Evolutionary conservation across 495 filamentous ascomycete genomes (phyloP).

Genomic region (Aspergillus biplanus): DNA sequence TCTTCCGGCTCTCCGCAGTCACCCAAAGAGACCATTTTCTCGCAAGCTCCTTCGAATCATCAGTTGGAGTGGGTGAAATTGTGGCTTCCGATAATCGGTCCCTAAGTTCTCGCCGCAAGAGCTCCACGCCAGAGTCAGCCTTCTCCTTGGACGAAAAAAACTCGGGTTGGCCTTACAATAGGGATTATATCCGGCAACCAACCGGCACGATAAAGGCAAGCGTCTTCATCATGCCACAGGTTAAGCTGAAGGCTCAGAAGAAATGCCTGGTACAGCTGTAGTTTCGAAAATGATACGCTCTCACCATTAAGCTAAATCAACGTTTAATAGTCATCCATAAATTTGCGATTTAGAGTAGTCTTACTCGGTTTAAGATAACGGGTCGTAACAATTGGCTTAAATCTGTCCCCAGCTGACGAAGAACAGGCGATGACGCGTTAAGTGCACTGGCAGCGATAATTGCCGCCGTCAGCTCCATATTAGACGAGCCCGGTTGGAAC

Average conservation of each 20-base stretch:
- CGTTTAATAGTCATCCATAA: background rate
- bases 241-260: background rate
- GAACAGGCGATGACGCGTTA: background rate
- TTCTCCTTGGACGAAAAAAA: no score
- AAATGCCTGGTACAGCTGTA: background rate
- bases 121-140: background rate
- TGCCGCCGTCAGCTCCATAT: background rate
- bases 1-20: background rate
- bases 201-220: background rate
- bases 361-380: background rate
- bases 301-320: background rate
- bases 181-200: background rate
- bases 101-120: background rate
- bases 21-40: background rate
- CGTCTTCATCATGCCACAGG: background rate
- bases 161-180: no score
- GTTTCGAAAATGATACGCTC: background rate
- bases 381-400: background rate
- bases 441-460: background rate
- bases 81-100: background rate
- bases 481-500: background rate
- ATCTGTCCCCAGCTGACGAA: background rate
- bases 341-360: background rate
- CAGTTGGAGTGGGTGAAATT: background rate
- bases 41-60: background rate